Conservation (phyloP, 228 moss, liverwort and hornwort species). For the Sphagnum fallax region DNA sequence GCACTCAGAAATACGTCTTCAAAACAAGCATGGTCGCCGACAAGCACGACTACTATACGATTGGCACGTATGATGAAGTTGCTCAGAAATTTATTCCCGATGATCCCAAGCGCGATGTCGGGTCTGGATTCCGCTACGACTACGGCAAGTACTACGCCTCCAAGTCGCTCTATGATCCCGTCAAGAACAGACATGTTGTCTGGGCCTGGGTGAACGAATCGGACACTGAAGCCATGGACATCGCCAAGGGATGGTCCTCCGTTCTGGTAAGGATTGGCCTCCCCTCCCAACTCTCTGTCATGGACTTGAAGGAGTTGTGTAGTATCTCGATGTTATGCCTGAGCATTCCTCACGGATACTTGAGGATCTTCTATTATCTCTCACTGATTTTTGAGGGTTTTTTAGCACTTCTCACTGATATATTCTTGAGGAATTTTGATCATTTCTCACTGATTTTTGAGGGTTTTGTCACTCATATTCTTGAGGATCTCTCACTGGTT, state of each 20-base stretch:
- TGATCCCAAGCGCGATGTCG: slow-evolving; percentile 12
- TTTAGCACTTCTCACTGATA: neutral
- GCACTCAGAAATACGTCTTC: slow-evolving; percentile 19
- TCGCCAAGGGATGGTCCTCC: slow-evolving; percentile 65
- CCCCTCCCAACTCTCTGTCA: too few relatives aligned
- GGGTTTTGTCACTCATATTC: slow-evolving; percentile 5
- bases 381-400: neutral
- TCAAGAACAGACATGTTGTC: slow-evolving; percentile 28
- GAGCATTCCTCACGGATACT: slow-evolving; percentile 19
- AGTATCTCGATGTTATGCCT: slow-evolving; percentile 16
- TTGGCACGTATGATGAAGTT: slow-evolving; percentile 30
- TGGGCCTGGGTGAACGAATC: slow-evolving; percentile 56
- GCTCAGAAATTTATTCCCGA: slow-evolving; percentile 23
- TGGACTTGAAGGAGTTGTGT: neutral
- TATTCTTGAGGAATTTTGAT: too few relatives aligned
- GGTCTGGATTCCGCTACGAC: slow-evolving; percentile 32
- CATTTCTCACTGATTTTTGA: too few relatives aligned
- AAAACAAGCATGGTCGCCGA: slow-evolving; percentile 36
- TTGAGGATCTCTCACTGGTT: slow-evolving; percentile 34
- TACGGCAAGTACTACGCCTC: slow-evolving; percentile 53
- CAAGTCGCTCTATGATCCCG: slow-evolving; percentile 31
- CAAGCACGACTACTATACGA: slow-evolving; percentile 31
- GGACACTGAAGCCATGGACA: slow-evolving; percentile 20
- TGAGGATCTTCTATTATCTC: slow-evolving; percentile 4
- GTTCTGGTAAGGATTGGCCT: slow-evolving; percentile 33